Evolutionary conservation across 768 basidiomycete genomes (phyloP), one percentile per base, ranked within the genome.

Genomic region (Boletus rubescentipes): DNA sequence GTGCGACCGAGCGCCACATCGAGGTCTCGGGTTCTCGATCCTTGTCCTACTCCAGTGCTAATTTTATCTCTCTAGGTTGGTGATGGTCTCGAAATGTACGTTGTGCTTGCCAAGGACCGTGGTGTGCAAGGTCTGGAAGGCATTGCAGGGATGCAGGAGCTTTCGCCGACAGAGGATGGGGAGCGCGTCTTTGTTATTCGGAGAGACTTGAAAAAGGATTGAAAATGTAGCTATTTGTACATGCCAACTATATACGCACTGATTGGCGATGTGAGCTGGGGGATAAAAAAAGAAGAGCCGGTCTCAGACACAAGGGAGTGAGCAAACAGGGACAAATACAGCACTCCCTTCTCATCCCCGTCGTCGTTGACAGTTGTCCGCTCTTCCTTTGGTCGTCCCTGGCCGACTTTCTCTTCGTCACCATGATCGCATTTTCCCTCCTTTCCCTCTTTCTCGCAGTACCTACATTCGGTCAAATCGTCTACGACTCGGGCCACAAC

Each of bases 1-100:
- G 91, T 60, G 97, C 97, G 26, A 98, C 97, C 14, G 97, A 99
- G 75, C 85, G 97, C 60, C 96, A 98, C 73, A 98, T 98, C 67
- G 95, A 98, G 84, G 91, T 91, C 57, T 57, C 78, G 64, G 26
- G 12, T n/a, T 42, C 6, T 38, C 55, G 39, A 51, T 64, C 54
- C 40, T 39, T 36, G 39, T 36, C 3, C 2, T 51, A 12, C n/a
- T 36, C 31, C 10, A 9, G 29, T 51, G 36, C 53, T 63, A 9
- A 61, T 23, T 35, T 39, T 40, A 34, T 51, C 44, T 36, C 21
- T 34, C 38, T 61, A 92, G 90, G 95, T 99, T 58, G 96, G 96
- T 40, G 96, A 98, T 69, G 93, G 92, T 4, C 80, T 98, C 34
- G 94, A 98, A 68, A 90, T 96, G 58, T 96, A 87, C 65, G 79